Evolutionary conservation across 176 grass and related monocot genomes (phyloP).

Genomic region (Musa troglodytarum): DNA sequence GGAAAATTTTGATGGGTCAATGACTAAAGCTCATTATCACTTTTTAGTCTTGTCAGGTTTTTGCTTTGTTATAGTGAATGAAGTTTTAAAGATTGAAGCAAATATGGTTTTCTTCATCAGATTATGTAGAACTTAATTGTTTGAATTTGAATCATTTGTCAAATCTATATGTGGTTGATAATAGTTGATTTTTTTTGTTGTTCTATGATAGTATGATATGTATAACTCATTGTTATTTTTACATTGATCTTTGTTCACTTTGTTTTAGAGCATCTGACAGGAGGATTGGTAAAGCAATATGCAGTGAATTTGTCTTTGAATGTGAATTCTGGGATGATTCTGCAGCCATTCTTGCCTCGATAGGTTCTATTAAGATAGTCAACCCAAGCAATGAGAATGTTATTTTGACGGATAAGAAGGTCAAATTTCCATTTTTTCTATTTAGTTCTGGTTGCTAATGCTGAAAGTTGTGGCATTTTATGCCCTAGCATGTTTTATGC

Average conservation of each 20-base stretch:
- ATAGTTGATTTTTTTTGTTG: background rate
- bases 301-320: constrained; percentile 51
- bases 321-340: constrained; percentile 81
- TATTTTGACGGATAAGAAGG: constrained; percentile 58
- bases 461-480: constrained; percentile 15
- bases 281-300: constrained; percentile 49
- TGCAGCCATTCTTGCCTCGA: constrained; percentile 49
- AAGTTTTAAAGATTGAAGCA: too few species aligned
- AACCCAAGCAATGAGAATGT: constrained; percentile 53
- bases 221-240: constrained; percentile 4
- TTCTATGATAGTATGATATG: background rate
- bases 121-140: too few species aligned
- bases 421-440: constrained; percentile 22
- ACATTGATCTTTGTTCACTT: constrained; percentile 15
- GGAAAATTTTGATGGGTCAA: too few species aligned
- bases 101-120: too few species aligned
- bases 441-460: constrained; percentile 6
- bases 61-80: too few species aligned
- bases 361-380: constrained; percentile 60
- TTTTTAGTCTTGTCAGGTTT: too few species aligned
- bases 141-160: too few species aligned
- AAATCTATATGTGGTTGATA: background rate
- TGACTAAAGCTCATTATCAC: too few species aligned
- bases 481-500: constrained; percentile 23
- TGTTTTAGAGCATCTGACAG: constrained; percentile 32